Conservation (phyloP, 2,329 filamentous ascomycete genomes). For the Cladosporium austrohemisphaericum region DNA sequence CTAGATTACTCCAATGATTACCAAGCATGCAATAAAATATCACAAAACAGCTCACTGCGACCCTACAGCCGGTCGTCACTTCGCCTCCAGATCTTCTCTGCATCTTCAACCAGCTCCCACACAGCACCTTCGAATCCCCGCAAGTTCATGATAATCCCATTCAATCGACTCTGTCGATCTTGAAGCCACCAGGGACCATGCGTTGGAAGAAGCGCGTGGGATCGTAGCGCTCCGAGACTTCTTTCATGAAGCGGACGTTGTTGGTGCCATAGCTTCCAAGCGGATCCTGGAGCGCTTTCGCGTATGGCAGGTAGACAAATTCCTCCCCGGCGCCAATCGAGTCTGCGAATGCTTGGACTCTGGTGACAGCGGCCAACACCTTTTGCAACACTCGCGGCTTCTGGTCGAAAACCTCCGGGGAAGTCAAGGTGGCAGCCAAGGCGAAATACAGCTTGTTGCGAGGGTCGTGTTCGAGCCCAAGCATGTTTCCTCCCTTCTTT, state of each 20-base stretch:
- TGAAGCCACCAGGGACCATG: conserved; percentile 37
- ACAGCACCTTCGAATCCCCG: neutral
- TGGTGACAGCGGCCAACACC: neutral
- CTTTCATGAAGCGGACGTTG: conserved; percentile 9
- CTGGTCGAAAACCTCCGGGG: neutral
- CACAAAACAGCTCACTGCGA: no score
- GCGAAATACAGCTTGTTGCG: conserved; percentile 8
- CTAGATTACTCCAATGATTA: no score
- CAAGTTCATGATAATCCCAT: neutral
- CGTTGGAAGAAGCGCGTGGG: conserved; percentile 10
- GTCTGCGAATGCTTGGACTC: neutral
- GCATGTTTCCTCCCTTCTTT: conserved; percentile 5
- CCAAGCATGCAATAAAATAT: no score
- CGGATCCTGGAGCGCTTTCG: conserved; percentile 35
- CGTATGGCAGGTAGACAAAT: conserved; percentile 36
- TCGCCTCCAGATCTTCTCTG: neutral
- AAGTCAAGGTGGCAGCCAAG: neutral
- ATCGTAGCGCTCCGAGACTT: conserved; percentile 5
- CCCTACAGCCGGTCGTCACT: neutral
- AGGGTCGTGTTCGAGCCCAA: conserved; percentile 5
- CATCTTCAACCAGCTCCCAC: neutral
- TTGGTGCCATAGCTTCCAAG: conserved; percentile 27
- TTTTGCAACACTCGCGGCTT: neutral
- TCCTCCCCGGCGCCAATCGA: conserved; percentile 11
- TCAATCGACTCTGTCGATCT: conserved; percentile 18